Evolutionary conservation across 352 stramenopile species (phyloP).

Genomic region (Thalassiosira hispida): DNA sequence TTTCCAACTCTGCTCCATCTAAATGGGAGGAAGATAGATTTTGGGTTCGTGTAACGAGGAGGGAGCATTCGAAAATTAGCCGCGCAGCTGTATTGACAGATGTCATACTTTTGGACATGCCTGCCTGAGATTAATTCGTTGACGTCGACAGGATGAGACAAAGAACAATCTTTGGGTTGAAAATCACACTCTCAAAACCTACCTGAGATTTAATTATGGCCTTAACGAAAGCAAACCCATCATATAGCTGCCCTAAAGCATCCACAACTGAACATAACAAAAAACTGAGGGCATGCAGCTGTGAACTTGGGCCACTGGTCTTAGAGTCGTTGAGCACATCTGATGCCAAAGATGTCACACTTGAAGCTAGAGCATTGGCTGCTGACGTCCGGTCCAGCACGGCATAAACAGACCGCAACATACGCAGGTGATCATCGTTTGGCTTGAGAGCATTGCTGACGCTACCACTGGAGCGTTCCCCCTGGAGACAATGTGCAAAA

Average conservation of each 20-base stretch:
- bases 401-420: constrained; percentile 39
- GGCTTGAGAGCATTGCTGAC: constrained; percentile 24
- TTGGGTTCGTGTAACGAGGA: constrained; percentile 14
- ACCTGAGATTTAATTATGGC: constrained; percentile 38
- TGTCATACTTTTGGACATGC: constrained; percentile 10
- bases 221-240: constrained; percentile 59
- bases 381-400: constrained; percentile 23
- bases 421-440: constrained; percentile 26
- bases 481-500: constrained; percentile 51
- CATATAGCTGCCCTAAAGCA: constrained; percentile 55
- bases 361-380: constrained; percentile 34
- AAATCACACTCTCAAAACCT: no score
- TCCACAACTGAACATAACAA: constrained; percentile 55
- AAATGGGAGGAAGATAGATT: constrained; percentile 7
- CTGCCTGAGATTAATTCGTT: no score
- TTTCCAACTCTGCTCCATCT: constrained; percentile 1
- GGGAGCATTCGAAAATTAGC: constrained; percentile 39
- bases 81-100: constrained; percentile 11
- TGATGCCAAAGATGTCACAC: constrained; percentile 20
- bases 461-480: constrained; percentile 22
- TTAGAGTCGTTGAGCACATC: constrained; percentile 16
- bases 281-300: constrained; percentile 45
- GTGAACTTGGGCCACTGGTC: neutral
- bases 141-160: no score
- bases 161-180: no score